A percentile compares a stretch with the other conserved stretches of the same genome.
Evolutionary conservation across 2,329 filamentous ascomycete genomes (phyloP).

Genomic region (Pseudocercospora fuligena): DNA sequence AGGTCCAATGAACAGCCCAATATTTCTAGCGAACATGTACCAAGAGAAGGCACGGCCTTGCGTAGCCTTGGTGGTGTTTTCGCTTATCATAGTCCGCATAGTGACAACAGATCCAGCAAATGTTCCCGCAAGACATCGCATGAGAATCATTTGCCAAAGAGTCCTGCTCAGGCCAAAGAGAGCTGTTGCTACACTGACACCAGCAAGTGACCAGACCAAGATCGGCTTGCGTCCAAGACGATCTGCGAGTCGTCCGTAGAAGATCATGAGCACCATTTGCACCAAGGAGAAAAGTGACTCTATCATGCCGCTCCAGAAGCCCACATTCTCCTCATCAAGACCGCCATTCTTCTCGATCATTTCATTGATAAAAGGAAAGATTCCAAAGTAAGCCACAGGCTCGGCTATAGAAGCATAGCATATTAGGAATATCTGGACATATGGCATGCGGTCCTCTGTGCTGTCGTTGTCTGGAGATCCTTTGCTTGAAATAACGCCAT

Average conservation of each 20-base stretch:
- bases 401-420: conserved; percentile 77
- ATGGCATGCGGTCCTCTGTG: conserved; percentile 57
- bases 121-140: conserved; percentile 71
- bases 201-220: conserved; percentile 68
- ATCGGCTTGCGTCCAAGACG: conserved; percentile 73
- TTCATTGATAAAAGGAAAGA: conserved; percentile 76
- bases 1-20: conserved; percentile 75
- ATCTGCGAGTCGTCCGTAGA: conserved; percentile 73
- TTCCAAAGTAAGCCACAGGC: conserved; percentile 80
- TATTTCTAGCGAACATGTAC: conserved; percentile 74
- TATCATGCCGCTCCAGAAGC: conserved; percentile 80
- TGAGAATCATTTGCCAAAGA: conserved; percentile 76
- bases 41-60: conserved; percentile 76
- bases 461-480: background rate
- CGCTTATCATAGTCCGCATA: conserved; percentile 76
- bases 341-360: conserved; percentile 73
- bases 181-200: conserved; percentile 64
- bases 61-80: conserved; percentile 70
- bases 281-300: conserved; percentile 72
- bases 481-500: conserved; percentile 15
- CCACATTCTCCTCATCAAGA: conserved; percentile 68
- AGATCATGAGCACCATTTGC: conserved; percentile 79
- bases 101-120: conserved; percentile 77
- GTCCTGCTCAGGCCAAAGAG: conserved; percentile 71
- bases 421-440: conserved; percentile 70